Base-by-base conservation (phyloP, 257 asterid species). In the Ophiorrhiza pumila region DNA sequence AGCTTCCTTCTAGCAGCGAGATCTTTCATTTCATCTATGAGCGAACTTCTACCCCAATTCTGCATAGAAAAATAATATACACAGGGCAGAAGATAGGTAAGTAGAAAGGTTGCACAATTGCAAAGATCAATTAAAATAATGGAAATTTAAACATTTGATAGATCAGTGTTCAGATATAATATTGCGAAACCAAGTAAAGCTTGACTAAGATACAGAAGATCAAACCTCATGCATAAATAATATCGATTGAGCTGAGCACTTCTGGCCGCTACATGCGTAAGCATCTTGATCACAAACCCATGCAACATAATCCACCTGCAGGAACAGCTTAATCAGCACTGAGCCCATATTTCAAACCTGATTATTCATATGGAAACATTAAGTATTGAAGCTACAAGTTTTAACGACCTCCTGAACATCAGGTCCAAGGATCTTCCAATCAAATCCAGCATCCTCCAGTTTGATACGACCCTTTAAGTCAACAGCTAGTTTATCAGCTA, bases 261-360 rank as follows among this genome's bases (percentile, higher is more conserved):
- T 94, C 79, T 91, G 99, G 46, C 99, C 99, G 41, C 97, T 94
- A 68, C 99, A 94, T 22, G 99, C 99, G 75, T 90, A 94, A 11
- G 98, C 99, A 62, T 94, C 99, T 86, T 91, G 99, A 83, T 94
- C 99, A 77, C 98, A 91, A 39, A 94, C 98, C 99, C 97, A 94
- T 20, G 99, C 93, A 75, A 90, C 87, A 72, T 91, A 91, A 72
- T 91, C 96, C 73, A 87, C 95, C 99, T 91, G 78, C n/a, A 52
- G 45, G 70, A 70, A 63, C 29, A 49, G 41, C 10, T 29, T 55
- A 29, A 22, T n/a, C 6, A 32, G 41, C 1, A 6, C 6, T 41
- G 39, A 67, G 61, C 31, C 41, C 43, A 56, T 23, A 45, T n/a
- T 6, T n/a, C 27, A 71, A 29, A 41, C 43, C 17, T 11, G 50